Conservation (phyloP, 2,329 filamentous ascomycete species). For the Trichoderma brevicompactum region DNA sequence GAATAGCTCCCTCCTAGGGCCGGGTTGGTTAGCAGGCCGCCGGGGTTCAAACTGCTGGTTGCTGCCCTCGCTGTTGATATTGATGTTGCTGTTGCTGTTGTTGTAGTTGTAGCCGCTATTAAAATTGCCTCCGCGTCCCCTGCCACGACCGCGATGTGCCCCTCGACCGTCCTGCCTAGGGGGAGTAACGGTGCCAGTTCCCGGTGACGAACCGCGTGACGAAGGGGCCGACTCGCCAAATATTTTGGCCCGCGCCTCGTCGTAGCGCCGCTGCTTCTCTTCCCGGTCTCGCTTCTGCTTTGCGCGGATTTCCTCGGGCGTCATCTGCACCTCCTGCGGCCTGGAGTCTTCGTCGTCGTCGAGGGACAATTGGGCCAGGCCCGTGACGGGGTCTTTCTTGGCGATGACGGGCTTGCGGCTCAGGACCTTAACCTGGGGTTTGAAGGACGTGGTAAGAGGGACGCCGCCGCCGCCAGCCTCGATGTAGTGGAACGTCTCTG, state of each 20-base stretch:
- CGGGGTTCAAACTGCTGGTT: slow-evolving; percentile 39
- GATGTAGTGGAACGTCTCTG: slow-evolving; percentile 73
- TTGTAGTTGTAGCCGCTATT: slow-evolving; percentile 35
- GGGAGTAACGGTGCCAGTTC: slow-evolving; percentile 56
- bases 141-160: slow-evolving; percentile 51
- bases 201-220: slow-evolving; percentile 65
- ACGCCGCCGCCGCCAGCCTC: slow-evolving; percentile 63
- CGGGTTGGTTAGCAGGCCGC: slow-evolving; percentile 34
- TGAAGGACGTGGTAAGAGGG: slow-evolving; percentile 70
- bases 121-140: slow-evolving; percentile 48
- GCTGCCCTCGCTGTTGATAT: slow-evolving; percentile 34
- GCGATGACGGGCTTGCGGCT: slow-evolving; percentile 77
- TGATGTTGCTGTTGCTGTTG: slow-evolving; percentile 35
- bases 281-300: slow-evolving; percentile 80
- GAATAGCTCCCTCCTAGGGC: slow-evolving; percentile 66
- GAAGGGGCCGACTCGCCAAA: slow-evolving; percentile 68
- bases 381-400: slow-evolving; percentile 59
- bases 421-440: slow-evolving; percentile 80
- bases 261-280: slow-evolving; percentile 88
- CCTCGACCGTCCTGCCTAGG: slow-evolving; percentile 49
- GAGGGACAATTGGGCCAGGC: slow-evolving; percentile 51
- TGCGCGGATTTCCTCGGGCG: slow-evolving; percentile 75
- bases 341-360: slow-evolving; percentile 66
- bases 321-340: slow-evolving; percentile 64
- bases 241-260: slow-evolving; percentile 84